A percentile compares a stretch with the other conserved stretches of the same genome.
These are phyloP conservation scores for Ophioceras dolichostomum DNA, from an alignment of 2,329 filamentous ascomycete genomes.

Conservation along the genomic window DNA sequence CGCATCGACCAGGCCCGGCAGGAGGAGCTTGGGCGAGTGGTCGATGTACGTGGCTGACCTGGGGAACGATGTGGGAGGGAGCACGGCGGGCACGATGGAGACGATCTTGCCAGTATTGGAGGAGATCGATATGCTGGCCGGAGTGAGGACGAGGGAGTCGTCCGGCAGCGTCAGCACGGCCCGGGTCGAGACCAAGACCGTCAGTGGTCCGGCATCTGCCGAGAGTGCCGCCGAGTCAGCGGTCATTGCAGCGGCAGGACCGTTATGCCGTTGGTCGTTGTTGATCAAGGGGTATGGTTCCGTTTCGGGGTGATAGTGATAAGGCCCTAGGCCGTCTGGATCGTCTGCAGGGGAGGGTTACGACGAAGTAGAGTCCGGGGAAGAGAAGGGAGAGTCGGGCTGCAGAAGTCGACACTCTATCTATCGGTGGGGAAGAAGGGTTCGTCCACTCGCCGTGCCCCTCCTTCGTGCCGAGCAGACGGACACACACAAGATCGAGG, in stretches of 20 bases:
- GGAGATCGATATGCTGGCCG: constrained; percentile 75
- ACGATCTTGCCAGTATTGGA: constrained; percentile 68
- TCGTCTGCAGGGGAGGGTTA: not conserved
- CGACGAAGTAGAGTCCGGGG: not conserved
- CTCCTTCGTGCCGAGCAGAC: not conserved
- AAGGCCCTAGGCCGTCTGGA: not conserved
- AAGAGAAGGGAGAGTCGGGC: not conserved
- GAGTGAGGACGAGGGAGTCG: constrained; percentile 50
- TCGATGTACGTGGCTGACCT: constrained; percentile 62
- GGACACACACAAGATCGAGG: not conserved
- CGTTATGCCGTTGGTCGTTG: too few species aligned
- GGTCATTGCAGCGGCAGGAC: not conserved
- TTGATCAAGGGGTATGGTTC: not conserved
- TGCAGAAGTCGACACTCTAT: not conserved
- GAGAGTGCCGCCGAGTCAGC: not conserved
- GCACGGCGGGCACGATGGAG: constrained; percentile 57
- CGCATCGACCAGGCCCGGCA: constrained; percentile 89
- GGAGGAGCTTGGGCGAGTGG: constrained; percentile 71
- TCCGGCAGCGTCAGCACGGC: constrained; percentile 65
- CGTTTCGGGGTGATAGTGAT: not conserved
- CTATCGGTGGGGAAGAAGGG: too few species aligned
- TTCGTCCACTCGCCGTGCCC: too few species aligned
- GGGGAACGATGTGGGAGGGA: constrained; percentile 68
- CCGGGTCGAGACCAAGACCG: constrained; percentile 72
- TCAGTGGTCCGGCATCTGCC: constrained; percentile 30